Evolutionary conservation across 345 rosid species (phyloP), one percentile per base, ranked within the genome.

Genomic region (Salix suchowensis): DNA sequence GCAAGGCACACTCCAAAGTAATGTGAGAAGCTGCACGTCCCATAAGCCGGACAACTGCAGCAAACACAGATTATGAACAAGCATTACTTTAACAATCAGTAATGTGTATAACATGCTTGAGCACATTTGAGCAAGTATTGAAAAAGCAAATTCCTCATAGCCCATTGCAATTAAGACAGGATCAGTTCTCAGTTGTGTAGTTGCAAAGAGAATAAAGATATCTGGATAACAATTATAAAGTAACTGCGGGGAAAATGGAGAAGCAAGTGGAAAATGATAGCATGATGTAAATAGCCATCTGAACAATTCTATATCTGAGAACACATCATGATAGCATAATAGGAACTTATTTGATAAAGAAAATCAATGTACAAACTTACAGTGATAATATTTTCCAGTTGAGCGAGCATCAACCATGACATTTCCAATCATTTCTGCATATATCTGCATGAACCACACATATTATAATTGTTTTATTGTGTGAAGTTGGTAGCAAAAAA

Each of bases 1-100:
- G 98, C 86, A 96, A 82, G 79, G 99, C 99, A 67, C 99, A 93
- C 83, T 96, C 98, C 74, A 96, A 86, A 65, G 99, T 93, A 84
- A 96, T 93, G 73, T 96, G 99, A 32, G 99, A 96, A 76, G 99
- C 99, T 30, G 94, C 97, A 81, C 99, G 99, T 52, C 99, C 99
- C 99, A 96, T 96, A 71, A 96, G 97, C 76, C 99, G 81, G 64
- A 96, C 99, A 89, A 96, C 99, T 96, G 89, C 62, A 83, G 60
- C n/a, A 21, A 72, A 82, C 80, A 74, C 46, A 76, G 40, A 54
- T 28, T 6, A 58, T 9, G 2, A 12, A 24, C 11, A 65, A 70
- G 18, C 16, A 6, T 72, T 72, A 39, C 8, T 24, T 68, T 36
- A 23, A 50, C 4, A 48, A 64, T 62, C 15, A 36, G 16, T 66